phyloP scores from a whole-genome alignment of 2,329 filamentous ascomycete genomes.

The Aplosporella prunicola region DNA sequence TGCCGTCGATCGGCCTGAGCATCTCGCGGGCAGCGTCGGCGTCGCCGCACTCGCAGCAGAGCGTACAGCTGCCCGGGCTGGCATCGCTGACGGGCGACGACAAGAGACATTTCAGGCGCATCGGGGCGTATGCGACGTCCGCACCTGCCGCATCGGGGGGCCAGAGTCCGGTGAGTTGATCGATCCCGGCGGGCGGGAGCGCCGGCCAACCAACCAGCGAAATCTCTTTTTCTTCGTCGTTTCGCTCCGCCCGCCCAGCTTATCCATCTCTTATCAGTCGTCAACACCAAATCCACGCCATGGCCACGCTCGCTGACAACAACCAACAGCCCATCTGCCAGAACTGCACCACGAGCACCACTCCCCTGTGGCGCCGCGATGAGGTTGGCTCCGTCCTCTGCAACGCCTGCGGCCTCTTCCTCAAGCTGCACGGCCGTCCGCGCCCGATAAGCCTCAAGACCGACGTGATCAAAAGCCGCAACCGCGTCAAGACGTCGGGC shows the following conservation, averaged over 20 bases:
- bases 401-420: slow-evolving; percentile 95
- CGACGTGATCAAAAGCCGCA: slow-evolving; percentile 98
- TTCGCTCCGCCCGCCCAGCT: slow-evolving; percentile 12
- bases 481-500: slow-evolving; percentile 84
- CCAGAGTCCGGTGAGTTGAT: slow-evolving; percentile 51
- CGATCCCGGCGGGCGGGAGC: slow-evolving; percentile 36
- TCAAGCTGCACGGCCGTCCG: slow-evolving; percentile 90
- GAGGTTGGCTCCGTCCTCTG: slow-evolving; percentile 92
- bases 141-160: slow-evolving; percentile 57
- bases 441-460: slow-evolving; percentile 96
- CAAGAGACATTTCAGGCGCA: slow-evolving; percentile 23
- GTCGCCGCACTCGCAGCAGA: slow-evolving; percentile 27
- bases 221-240: slow-evolving; percentile 13
- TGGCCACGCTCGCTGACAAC: slow-evolving; percentile 14
- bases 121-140: slow-evolving; percentile 53
- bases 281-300: slow-evolving; percentile 22
- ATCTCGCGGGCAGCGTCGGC: slow-evolving; percentile 44
- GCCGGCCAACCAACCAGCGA: slow-evolving; percentile 19
- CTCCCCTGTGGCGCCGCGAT: slow-evolving; percentile 93
- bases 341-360: slow-evolving; percentile 92
- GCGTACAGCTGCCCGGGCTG: slow-evolving; percentile 45
- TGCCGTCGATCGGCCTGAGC: slow-evolving; percentile 40
- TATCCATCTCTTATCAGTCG: slow-evolving; percentile 43
- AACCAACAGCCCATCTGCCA: slow-evolving; percentile 81
- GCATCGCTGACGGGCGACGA: slow-evolving; percentile 37